These are phyloP conservation scores for Hypomyces perniciosus DNA, from an alignment of 2,329 filamentous ascomycete species.

Conservation along the genomic window DNA sequence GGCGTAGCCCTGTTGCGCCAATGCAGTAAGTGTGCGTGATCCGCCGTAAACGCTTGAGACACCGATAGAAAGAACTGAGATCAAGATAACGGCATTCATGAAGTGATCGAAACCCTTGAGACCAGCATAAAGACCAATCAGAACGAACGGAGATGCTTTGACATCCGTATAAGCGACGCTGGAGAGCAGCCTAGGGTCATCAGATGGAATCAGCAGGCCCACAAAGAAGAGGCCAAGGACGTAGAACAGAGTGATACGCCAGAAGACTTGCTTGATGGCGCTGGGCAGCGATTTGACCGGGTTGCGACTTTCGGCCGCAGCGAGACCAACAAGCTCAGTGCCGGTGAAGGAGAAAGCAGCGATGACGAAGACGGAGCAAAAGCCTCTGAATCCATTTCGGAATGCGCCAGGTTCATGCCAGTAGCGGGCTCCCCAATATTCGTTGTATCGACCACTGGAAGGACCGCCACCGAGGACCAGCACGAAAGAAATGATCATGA, in stretches of 20 bases:
- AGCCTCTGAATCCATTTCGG: constrained; percentile 63
- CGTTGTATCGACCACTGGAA: constrained; percentile 32
- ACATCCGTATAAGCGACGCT: constrained; percentile 38
- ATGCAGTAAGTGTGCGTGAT: constrained; percentile 49
- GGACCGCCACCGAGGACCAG: constrained; percentile 54
- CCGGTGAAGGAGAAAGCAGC: constrained; percentile 64
- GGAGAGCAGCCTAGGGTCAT: constrained; percentile 39
- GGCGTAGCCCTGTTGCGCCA: constrained; percentile 51
- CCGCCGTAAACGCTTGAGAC: constrained; percentile 50
- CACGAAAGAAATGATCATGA: constrained; percentile 55
- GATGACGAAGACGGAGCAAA: constrained; percentile 64
- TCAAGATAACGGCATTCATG: constrained; percentile 49
- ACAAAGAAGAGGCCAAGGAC: constrained; percentile 44
- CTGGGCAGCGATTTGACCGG: constrained; percentile 67
- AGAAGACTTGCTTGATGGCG: constrained; percentile 69
- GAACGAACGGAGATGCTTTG: constrained; percentile 44
- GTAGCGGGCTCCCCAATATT: constrained; percentile 38
- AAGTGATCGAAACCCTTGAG: constrained; percentile 43
- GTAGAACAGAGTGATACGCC: constrained; percentile 48
- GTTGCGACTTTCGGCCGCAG: constrained; percentile 62
- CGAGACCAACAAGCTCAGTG: constrained; percentile 63
- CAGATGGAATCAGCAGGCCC: constrained; percentile 39
- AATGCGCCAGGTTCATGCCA: constrained; percentile 47
- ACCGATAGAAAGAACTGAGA: constrained; percentile 50
- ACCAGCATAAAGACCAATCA: constrained; percentile 42